Evolutionary conservation across 257 asterid species (phyloP).

Genomic region (Nyctanthes arbortristis): DNA sequence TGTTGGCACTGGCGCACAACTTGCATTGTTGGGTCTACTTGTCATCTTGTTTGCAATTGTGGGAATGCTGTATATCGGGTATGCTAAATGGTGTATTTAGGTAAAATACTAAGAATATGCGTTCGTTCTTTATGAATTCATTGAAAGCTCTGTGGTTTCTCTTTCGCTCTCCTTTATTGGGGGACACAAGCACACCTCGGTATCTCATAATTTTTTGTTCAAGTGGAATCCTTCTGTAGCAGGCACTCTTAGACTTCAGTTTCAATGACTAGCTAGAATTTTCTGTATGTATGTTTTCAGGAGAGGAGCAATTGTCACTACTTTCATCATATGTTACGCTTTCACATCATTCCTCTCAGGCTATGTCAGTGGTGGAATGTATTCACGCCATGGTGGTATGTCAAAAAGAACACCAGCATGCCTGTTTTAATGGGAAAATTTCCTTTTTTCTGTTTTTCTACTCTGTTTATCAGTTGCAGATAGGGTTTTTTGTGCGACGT

Average conservation of each 20-base stretch:
- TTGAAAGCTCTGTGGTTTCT: neutral
- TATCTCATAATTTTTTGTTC: neutral
- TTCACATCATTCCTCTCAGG: constrained; percentile 67
- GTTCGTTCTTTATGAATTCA: neutral
- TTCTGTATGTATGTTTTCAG: constrained; percentile 26
- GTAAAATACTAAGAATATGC: neutral
- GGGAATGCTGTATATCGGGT: constrained; percentile 68
- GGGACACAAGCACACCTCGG: neutral
- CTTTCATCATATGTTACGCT: constrained; percentile 64
- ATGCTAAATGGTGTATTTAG: constrained; percentile 19
- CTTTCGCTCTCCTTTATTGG: neutral
- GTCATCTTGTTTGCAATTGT: constrained; percentile 61
- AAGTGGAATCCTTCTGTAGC: neutral
- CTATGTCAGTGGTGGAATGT: constrained; percentile 70
- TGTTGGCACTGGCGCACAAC: constrained; percentile 67
- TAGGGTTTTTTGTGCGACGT: neutral
- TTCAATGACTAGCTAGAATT: neutral
- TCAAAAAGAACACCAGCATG: neutral
- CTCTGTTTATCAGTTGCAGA: neutral
- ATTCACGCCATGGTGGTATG: constrained; percentile 71
- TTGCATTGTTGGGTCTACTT: constrained; percentile 57
- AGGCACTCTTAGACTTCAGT: neutral
- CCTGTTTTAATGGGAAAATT: neutral
- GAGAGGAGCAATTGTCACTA: constrained; percentile 65
- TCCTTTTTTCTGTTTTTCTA: neutral